Conservation (phyloP, 805 yeast species). For the Candida piceae region DNA sequence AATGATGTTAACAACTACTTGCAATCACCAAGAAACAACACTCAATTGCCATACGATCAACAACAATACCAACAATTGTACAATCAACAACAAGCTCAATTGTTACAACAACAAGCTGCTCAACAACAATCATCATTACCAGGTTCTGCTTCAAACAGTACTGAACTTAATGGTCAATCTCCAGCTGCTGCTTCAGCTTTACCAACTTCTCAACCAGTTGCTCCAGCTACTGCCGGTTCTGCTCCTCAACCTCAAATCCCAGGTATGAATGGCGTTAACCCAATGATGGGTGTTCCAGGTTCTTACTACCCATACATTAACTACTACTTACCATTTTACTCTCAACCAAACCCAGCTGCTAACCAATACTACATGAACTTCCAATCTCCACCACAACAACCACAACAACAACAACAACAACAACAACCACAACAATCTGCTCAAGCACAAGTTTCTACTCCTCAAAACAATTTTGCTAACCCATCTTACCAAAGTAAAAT, state of each 20-base stretch:
- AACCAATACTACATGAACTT: slow-evolving; percentile 25
- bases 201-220: slow-evolving; percentile 11
- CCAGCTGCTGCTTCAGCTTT: slow-evolving; percentile 16
- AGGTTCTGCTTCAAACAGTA: slow-evolving; percentile 10
- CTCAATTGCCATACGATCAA: slow-evolving; percentile 22
- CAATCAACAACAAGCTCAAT: slow-evolving; percentile 17
- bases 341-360: slow-evolving; percentile 26
- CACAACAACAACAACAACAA: slow-evolving; percentile 19
- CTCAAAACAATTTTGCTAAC: slow-evolving; percentile 18
- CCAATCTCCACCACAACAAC: slow-evolving; percentile 22
- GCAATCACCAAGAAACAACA: slow-evolving; percentile 20
- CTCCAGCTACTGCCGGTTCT: slow-evolving; percentile 10
- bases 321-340: slow-evolving; percentile 28
- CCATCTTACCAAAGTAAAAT: slow-evolving; percentile 23
- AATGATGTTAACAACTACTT: slow-evolving; percentile 25
- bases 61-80: slow-evolving; percentile 19
- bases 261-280: slow-evolving; percentile 20
- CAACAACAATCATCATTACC: slow-evolving; percentile 15
- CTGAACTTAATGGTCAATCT: slow-evolving; percentile 15
- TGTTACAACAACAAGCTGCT: slow-evolving; percentile 12
- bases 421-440: slow-evolving; percentile 4
- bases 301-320: slow-evolving; percentile 29
- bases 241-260: slow-evolving; percentile 12
- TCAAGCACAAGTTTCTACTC: slow-evolving; percentile 5
- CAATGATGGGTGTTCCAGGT: slow-evolving; percentile 29